Percentiles rank a stretch among this genome's conserved stretches.
phyloP scores from a whole-genome alignment of 805 yeast species.

The Yarrowia bubula region DNA sequence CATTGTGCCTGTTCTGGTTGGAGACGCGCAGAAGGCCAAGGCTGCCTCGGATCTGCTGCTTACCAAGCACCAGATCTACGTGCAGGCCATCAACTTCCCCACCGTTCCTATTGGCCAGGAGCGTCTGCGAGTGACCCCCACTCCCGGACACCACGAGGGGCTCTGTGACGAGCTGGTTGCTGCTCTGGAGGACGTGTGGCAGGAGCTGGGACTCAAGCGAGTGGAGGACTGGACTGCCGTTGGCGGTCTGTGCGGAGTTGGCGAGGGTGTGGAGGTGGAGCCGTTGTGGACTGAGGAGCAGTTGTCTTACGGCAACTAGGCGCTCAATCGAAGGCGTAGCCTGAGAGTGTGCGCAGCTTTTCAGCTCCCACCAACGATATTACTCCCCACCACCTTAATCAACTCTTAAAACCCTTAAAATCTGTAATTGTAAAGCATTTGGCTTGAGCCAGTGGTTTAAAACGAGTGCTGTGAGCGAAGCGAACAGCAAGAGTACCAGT shows the following conservation, averaged over 20 bases:
- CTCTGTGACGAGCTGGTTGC: constrained; percentile 71
- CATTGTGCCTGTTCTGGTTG: constrained; percentile 91
- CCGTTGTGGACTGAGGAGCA: constrained; percentile 82
- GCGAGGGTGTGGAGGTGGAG: constrained; percentile 51
- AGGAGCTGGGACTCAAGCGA: constrained; percentile 69
- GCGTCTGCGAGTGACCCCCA: constrained; percentile 96
- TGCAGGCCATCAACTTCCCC: constrained; percentile 98
- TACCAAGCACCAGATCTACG: constrained; percentile 82
- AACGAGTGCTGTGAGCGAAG: background rate
- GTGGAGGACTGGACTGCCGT: constrained; percentile 68
- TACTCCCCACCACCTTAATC: background rate
- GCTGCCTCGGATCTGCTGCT: constrained; percentile 85
- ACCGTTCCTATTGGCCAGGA: constrained; percentile 96
- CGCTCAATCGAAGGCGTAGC: background rate
- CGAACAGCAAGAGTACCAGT: background rate
- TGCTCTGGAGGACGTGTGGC: constrained; percentile 80
- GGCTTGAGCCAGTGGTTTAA: constrained; percentile 18
- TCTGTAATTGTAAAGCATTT: constrained; percentile 18
- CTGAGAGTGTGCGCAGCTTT: background rate
- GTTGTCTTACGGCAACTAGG: background rate
- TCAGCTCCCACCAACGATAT: no score
- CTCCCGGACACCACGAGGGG: constrained; percentile 88
- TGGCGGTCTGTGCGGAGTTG: constrained; percentile 94
- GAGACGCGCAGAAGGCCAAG: constrained; percentile 91
- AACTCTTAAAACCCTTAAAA: background rate